These are phyloP conservation scores for Botrytis porri DNA, from an alignment of 2,329 filamentous ascomycete species.

Conservation along the genomic window DNA sequence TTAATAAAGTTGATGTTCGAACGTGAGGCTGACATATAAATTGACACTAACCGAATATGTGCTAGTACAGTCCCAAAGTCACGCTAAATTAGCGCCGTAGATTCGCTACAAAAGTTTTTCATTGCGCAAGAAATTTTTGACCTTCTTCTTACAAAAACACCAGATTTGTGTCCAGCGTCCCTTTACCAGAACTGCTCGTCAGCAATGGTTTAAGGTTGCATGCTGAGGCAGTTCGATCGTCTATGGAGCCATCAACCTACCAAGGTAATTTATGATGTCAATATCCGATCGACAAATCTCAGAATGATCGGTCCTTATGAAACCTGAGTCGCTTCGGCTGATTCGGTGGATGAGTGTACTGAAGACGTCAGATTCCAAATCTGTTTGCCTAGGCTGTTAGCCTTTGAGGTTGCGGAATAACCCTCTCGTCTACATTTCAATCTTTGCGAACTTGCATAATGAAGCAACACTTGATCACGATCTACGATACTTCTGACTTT, in stretches of 20 bases:
- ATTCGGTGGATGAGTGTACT: conserved; percentile 59
- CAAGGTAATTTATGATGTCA: conserved; percentile 61
- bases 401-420: conserved; percentile 77
- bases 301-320: conserved; percentile 66
- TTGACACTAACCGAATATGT: not conserved
- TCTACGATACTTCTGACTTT: not conserved
- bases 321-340: conserved; percentile 69
- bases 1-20: conserved; percentile 5
- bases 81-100: conserved; percentile 21
- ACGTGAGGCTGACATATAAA: conserved; percentile 1
- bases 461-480: not conserved
- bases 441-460: not conserved
- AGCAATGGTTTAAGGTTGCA: conserved; percentile 63
- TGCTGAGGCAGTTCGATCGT: conserved; percentile 80
- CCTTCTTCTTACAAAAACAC: conserved; percentile 46
- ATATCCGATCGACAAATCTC: conserved; percentile 95
- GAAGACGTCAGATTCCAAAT: conserved; percentile 82
- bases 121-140: conserved; percentile 38
- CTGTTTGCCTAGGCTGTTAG: conserved; percentile 88
- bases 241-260: conserved; percentile 68
- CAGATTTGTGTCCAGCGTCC: conserved; percentile 87
- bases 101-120: conserved; percentile 32
- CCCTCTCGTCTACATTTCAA: conserved; percentile 37
- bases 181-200: conserved; percentile 65
- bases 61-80: not conserved